Conservation (phyloP, 31 red algal species). For the Porphyra umbilicalis region DNA sequence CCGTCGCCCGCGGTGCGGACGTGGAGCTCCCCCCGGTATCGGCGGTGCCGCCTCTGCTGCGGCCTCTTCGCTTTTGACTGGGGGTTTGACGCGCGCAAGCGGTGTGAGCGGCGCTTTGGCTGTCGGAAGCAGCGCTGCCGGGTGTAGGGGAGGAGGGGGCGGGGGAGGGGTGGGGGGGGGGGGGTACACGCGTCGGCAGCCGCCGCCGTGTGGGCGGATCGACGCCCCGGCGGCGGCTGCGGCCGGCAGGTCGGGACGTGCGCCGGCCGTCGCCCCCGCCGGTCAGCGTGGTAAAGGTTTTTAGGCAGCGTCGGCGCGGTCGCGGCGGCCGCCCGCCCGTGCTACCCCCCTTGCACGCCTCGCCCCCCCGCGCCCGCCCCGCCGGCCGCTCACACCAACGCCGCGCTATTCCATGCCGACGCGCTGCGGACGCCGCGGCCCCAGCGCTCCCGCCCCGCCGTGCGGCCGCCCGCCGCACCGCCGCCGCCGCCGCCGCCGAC, state of each 20-base stretch:
- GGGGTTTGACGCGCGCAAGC: neutral
- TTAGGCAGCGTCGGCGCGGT: too few species aligned
- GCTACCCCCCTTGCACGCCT: neutral
- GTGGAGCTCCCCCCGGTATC: too few species aligned
- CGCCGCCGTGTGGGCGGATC: too few species aligned
- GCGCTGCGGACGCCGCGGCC: neutral
- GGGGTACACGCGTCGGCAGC: too few species aligned
- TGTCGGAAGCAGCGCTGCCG: too few species aligned
- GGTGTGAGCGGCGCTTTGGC: neutral
- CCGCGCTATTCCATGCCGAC: neutral
- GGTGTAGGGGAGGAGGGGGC: neutral
- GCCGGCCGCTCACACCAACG: neutral
- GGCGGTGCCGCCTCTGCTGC: neutral
- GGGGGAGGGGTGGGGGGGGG: neutral
- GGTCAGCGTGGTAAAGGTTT: too few species aligned
- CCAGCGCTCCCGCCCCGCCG: neutral
- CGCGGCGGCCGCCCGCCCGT: too few species aligned
- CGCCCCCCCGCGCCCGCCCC: neutral
- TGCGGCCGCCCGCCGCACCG: neutral
- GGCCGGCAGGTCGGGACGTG: too few species aligned
- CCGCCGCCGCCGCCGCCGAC: neutral
- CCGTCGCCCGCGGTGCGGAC: neutral
- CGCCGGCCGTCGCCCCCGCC: too few species aligned
- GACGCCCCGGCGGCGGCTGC: too few species aligned
- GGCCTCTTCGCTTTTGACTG: neutral